phyloP scores from a whole-genome alignment of 192 early-diverging fungal genomes.

The Jimgerdemannia flammicorona region DNA sequence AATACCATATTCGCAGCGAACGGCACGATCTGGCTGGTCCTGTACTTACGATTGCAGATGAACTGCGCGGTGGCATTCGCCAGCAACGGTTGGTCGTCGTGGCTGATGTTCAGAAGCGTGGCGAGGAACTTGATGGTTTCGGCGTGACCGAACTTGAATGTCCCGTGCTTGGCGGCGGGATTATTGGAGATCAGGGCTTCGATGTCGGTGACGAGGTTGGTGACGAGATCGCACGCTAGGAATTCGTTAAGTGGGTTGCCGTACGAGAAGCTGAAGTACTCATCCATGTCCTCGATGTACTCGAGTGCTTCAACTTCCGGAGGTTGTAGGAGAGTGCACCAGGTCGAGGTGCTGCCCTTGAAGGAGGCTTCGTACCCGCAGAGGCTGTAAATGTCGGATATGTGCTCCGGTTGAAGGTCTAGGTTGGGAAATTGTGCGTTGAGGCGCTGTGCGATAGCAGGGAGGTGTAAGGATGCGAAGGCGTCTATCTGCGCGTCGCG shows the following conservation, averaged over 20 bases:
- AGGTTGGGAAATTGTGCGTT: not conserved
- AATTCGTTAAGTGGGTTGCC: constrained; percentile 9
- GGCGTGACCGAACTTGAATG: constrained; percentile 15
- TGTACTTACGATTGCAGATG: constrained; percentile 8
- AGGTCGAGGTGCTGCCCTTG: not conserved
- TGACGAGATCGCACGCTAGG: constrained; percentile 7
- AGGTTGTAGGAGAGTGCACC: constrained; percentile 6
- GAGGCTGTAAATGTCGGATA: constrained; percentile 2
- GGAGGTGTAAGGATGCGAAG: not conserved
- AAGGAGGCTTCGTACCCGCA: constrained; percentile 13
- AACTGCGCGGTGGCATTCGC: constrained; percentile 2
- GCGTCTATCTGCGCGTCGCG: not conserved
- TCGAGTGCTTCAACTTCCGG: constrained; percentile 7
- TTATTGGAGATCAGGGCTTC: not conserved
- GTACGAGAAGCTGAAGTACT: constrained; percentile 13
- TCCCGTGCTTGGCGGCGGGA: constrained; percentile 1
- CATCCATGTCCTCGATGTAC: constrained; percentile 8
- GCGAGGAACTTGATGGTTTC: constrained; percentile 10
- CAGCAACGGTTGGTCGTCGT: not conserved
- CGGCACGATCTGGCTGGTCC: not conserved
- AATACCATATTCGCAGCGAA: constrained; percentile 14
- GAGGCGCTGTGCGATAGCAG: not conserved
- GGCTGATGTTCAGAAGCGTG: constrained; percentile 3
- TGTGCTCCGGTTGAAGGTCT: not conserved
- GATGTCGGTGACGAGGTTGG: constrained; percentile 1